Evolutionary conservation across 192 early-diverging fungal genomes (phyloP).

Genomic region (Gonapodya prolifera): DNA sequence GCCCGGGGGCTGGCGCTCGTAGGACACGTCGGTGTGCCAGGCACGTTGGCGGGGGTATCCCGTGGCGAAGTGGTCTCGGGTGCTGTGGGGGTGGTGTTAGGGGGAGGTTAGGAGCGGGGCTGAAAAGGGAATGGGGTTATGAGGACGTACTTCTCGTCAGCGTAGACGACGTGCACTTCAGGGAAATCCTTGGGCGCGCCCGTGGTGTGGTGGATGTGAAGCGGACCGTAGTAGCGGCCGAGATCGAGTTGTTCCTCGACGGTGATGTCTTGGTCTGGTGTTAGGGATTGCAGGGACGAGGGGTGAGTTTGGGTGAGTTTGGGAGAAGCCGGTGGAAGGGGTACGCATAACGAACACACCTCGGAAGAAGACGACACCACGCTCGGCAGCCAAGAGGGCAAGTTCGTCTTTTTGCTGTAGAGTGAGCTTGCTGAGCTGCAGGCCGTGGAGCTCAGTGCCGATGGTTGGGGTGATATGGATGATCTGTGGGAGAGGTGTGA

Average conservation of each 20-base stretch:
- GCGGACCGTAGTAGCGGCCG: conserved; percentile 8
- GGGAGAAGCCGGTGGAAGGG: too few species aligned
- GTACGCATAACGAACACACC: too few species aligned
- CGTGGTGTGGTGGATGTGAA: conserved; percentile 3
- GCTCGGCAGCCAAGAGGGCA: conserved; percentile 15
- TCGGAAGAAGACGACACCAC: background rate
- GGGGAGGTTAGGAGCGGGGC: too few species aligned
- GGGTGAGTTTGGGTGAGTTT: too few species aligned
- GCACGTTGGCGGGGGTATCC: too few species aligned
- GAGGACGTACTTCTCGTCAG: conserved; percentile 7
- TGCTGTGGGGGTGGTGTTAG: too few species aligned
- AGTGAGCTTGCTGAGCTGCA: conserved; percentile 17
- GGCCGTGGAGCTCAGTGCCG: conserved; percentile 19
- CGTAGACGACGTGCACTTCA: conserved; percentile 13
- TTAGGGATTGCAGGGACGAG: too few species aligned
- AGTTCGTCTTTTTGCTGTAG: conserved; percentile 20
- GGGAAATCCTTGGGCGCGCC: conserved; percentile 7
- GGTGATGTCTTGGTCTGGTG: conserved; percentile 7
- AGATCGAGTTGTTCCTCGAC: background rate
- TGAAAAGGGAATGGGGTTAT: too few species aligned
- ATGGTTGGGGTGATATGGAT: too few species aligned
- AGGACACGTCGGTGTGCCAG: conserved; percentile 21
- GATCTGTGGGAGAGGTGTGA: too few species aligned
- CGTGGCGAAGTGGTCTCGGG: too few species aligned
- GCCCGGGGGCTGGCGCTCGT: conserved; percentile 17